Base-by-base conservation (phyloP, 371 early-diverging fungal species). In the Saksenaea oblongispora region DNA sequence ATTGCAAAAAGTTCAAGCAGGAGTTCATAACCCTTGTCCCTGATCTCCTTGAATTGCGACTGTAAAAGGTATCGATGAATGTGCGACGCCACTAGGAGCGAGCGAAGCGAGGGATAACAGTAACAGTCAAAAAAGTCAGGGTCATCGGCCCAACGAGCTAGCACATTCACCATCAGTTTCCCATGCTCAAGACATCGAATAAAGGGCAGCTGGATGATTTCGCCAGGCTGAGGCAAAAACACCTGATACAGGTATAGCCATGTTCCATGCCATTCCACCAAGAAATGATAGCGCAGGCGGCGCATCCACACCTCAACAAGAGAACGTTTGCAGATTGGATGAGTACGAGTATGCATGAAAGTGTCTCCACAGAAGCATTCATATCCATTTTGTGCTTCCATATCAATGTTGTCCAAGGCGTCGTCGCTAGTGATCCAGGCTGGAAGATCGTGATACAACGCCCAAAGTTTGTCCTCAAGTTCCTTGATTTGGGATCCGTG, bases 71-170 rank as follows among this genome's bases (percentile, higher is more conserved):
- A 69, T 0, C 65, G 64, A 44, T 69, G 69, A 42, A 69, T 53
- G 34, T 69, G 69, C 5, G 65, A 69, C 15, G 69, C 62, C n/a
- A 69, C 62, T 27, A 69, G 35, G 18, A 69, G 31, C 8, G 69
- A 61, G 7, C 62, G 61, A 18, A 69, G 59, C 1, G 69, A 64
- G 13, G 69, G 69, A 34, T 69, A 69, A 42, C 69, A 69, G 56
- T 69, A 69, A 27, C 69, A 69, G 60, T 69, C 69, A 28, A 69
- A 69, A 36, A 64, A 69, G 26, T 69, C 69, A 5, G 65, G 69
- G 39, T 69, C 69, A 26, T 69, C 65, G 1, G 69, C 65, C 69
- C 69, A 69, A 7, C 59, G 51, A 22, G 64, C 56, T 54, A 69
- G 47, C 15, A 64, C 65, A 55, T 69, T 65, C 15, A 69, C 69